Conservation (phyloP, 371 early-diverging fungal genomes). For the Mucor saturninus region DNA sequence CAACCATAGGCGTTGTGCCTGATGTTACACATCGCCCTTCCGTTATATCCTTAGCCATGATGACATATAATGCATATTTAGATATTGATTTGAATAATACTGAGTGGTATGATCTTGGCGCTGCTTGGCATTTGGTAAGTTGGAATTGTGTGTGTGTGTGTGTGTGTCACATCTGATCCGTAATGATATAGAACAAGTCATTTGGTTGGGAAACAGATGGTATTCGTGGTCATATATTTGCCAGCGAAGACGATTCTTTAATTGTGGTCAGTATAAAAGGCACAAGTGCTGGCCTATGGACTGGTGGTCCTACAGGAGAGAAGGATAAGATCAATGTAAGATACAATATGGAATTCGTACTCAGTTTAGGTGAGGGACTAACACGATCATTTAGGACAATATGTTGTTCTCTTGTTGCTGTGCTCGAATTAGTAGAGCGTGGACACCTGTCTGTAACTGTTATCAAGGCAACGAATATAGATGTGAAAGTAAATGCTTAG, state of each 20-base stretch:
- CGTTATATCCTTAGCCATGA: constrained; percentile 71
- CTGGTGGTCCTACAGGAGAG: constrained; percentile 80
- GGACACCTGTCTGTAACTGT: constrained; percentile 90
- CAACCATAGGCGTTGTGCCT: constrained; percentile 54
- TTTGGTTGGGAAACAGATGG: constrained; percentile 92
- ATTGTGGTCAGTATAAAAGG: constrained; percentile 91
- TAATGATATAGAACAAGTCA: constrained; percentile 57
- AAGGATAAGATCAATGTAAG: constrained; percentile 85
- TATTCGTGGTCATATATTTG: constrained; percentile 91
- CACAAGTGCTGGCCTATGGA: constrained; percentile 78
- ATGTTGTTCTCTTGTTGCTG: constrained; percentile 97
- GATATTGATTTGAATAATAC: constrained; percentile 53
- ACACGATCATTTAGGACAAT: constrained; percentile 70
- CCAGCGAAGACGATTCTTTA: constrained; percentile 64
- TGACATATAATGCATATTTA: constrained; percentile 80
- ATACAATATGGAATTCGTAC: too few species aligned
- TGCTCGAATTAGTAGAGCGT: constrained; percentile 85
- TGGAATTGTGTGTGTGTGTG: too few species aligned
- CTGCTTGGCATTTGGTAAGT: constrained; percentile 72
- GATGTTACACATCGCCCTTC: constrained; percentile 75
- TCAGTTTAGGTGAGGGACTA: too few species aligned
- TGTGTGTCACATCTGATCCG: background rate
- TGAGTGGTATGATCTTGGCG: constrained; percentile 79
- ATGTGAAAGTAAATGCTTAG: constrained; percentile 73
- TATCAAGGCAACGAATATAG: constrained; percentile 54